Evolutionary conservation across 2,329 filamentous ascomycete species (phyloP).

Genomic region (Aspergillus cejpii): DNA sequence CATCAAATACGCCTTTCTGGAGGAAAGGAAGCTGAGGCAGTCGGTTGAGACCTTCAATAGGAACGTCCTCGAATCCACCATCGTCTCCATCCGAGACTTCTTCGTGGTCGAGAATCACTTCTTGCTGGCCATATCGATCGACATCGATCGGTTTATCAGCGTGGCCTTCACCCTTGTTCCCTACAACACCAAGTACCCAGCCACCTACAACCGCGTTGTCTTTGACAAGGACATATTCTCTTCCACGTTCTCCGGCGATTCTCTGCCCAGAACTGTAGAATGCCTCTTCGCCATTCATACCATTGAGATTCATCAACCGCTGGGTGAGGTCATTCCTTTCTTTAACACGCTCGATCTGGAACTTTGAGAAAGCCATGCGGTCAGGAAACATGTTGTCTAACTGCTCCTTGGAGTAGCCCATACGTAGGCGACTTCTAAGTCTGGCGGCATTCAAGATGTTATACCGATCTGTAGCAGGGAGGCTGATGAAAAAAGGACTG

Average conservation of each 20-base stretch:
- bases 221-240: constrained; percentile 93
- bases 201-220: constrained; percentile 93
- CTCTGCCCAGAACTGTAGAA: constrained; percentile 56
- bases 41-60: constrained; percentile 81
- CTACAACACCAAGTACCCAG: constrained; percentile 92
- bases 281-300: constrained; percentile 71
- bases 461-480: constrained; percentile 86
- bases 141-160: constrained; percentile 88
- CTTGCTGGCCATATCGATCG: constrained; percentile 54
- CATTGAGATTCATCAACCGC: constrained; percentile 86
- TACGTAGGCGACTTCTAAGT: constrained; percentile 76
- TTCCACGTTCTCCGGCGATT: constrained; percentile 66
- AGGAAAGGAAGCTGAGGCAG: constrained; percentile 57
- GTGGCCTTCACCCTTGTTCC: constrained; percentile 70
- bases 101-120: constrained; percentile 50
- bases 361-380: constrained; percentile 91
- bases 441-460: constrained; percentile 95
- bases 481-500: constrained; percentile 84
- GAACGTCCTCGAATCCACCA: constrained; percentile 84
- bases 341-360: constrained; percentile 89
- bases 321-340: constrained; percentile 95
- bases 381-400: constrained; percentile 95
- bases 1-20: constrained; percentile 33
- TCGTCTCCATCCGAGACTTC: constrained; percentile 59
- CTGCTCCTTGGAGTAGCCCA: constrained; percentile 96